Evolutionary conservation across 176 grass and related monocot species (phyloP), one percentile per base, ranked within the genome.

Genomic region (Bothriochloa decipiens): DNA sequence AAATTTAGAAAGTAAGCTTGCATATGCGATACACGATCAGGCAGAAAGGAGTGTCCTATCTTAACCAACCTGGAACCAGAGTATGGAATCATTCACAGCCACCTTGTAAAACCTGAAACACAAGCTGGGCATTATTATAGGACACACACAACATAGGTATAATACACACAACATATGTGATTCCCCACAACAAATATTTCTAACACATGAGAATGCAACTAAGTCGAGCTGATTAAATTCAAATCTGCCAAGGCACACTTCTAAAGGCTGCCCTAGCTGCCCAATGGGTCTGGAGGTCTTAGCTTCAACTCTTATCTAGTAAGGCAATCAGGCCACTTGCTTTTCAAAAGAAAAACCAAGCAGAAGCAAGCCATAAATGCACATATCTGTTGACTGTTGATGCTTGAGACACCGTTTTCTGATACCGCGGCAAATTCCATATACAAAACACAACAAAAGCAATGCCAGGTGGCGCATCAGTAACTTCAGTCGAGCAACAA

Each of bases 41-140:
- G 75, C 16, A 42, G 26, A 85, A 83, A 90, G 74, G 80, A 68
- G 78, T 80, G 78, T 83, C 73, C 36, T 82, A 47, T 63, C 79
- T 77, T 78, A 89, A 87, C 89, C 76, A 91, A 99, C 97, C 93
- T 94, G 93, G 86, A 99, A 99, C 93, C 97, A 94, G 65, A 99
- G 92, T 25, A 92, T 36, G 10, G 91, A 90, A 78, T 85, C 90
- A 76, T 99, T 96, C 74, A 89, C 64, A 29, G 60, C 4, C 33
- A 96, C 91, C 82, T 89, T 96, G 88, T 99, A 99, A 84, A 96
- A 99, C 83, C 93, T 99, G 82, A 76, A 88, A 96, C 49, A 86
- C 57, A 84, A 45, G 22, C 52, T 63, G 35, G 9, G 8, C 25
- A 70, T 61, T 61, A 16, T 68, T 68, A 62, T 0, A 10, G 28